Base-by-base conservation (phyloP, 495 filamentous ascomycete genomes). In the Pseudomonodictys pantanalensis region DNA sequence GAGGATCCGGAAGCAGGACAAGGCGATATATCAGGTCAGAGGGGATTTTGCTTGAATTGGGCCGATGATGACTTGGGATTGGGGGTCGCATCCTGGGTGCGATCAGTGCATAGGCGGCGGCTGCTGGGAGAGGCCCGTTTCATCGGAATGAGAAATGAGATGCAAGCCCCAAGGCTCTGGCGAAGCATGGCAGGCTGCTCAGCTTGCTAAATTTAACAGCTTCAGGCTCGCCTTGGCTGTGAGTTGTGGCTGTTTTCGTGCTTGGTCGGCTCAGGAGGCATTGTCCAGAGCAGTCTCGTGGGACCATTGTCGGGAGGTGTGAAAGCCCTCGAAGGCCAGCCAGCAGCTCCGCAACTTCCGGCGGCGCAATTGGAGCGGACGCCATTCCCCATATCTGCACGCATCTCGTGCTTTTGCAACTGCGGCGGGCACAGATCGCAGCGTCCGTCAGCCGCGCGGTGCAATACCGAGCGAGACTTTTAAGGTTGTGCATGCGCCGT, bases 151-250 rank as follows among this genome's bases (percentile, higher is more conserved):
- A 29, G 24, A 48, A 22, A 22, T 5, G 51, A 54, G 51, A 15
- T 22, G 52, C 20, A 33, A 12, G 52, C 35, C 52, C 9, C 38
- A 55, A 41, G 49, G 49, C 49, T 52, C 35, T 32, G 22, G 17
- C 29, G 53, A 12, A 15, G 42, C 42, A 47, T 25, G 18, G 7
- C 30, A 49, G 23, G 41, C 52, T 32, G 52, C 38, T 58, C 55
- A 58, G 55, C 55, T 58, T 22, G 45, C 46, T 58, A 58, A 42
- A 50, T 42, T 41, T 58, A 58, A 29, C 28, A 11, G 12, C 43
- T 46, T 3, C 6, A 46, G n/a, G n/a, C 18, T 46, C 43, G 4
- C 5, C 25, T 26, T 26, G 24, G 43, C 6, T 23, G 43, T 10
- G 11, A 22, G 43, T 2, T 23, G 43, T 46, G 15, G 39, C 20